These are phyloP conservation scores for Magnusiomyces paraingens DNA, from an alignment of 1,139 yeast genomes.

Conservation along the genomic window DNA sequence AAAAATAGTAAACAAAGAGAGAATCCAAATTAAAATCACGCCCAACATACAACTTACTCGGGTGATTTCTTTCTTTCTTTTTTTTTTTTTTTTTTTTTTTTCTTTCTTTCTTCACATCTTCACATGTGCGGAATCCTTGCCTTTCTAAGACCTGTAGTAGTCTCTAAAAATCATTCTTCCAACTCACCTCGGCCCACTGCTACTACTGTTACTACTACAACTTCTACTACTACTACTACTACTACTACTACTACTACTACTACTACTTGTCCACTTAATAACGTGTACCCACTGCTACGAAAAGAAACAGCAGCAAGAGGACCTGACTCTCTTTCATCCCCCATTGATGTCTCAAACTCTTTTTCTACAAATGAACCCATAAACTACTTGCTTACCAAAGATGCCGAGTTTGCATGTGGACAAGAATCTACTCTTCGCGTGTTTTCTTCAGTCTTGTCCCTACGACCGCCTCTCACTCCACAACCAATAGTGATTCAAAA, in stretches of 20 bases:
- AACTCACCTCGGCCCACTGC: neutral
- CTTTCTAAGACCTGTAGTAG: neutral
- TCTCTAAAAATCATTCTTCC: neutral
- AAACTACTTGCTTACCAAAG: too few relatives aligned
- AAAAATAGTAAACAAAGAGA: too few relatives aligned
- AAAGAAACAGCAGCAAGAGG: neutral
- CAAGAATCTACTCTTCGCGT: slow-evolving; percentile 16
- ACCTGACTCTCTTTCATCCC: slow-evolving; percentile 3
- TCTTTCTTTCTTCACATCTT: neutral
- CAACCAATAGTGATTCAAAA: slow-evolving; percentile 49
- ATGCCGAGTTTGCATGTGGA: slow-evolving; percentile 25
- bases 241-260: neutral
- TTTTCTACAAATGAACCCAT: too few relatives aligned
- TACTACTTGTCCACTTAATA: neutral
- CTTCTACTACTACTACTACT: neutral
- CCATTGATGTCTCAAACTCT: slow-evolving; percentile 3
- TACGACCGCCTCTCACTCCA: slow-evolving; percentile 65
- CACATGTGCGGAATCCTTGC: neutral
- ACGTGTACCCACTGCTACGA: neutral
- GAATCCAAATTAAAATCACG: too few relatives aligned
- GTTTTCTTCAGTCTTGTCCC: slow-evolving; percentile 67
- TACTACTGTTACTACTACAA: neutral
- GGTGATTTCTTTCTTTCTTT: too few relatives aligned
- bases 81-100: neutral
- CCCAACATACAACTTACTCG: neutral